Base-by-base conservation (phyloP, 768 basidiomycete genomes). In the Suillus fuscotomentosus region DNA sequence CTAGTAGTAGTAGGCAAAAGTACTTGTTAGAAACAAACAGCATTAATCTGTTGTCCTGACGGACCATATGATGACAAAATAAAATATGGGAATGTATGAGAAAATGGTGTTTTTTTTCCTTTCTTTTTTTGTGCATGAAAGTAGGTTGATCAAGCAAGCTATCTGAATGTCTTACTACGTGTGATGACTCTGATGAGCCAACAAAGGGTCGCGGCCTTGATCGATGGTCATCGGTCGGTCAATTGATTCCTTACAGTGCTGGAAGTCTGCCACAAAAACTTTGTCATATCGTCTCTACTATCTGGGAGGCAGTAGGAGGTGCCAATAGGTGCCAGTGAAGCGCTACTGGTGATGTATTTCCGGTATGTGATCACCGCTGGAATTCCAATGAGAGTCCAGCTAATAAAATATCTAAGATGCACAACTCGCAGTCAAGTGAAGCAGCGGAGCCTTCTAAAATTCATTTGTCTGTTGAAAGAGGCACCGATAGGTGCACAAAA, bases 401-500 rank as follows among this genome's bases (percentile, higher is more conserved):
- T 39, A 22, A 20, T 22, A 22, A 56, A 36, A n/a, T 14, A 48
- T 5, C n/a, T 13, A 22, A 48, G 22, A 48, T 6, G 47, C 38
- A 41, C 13, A 24, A 24, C 9, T 57, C 1, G 39, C 24, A 42
- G 56, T 59, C 10, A 59, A 20, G 24, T 7, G 56, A 27, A 17
- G 24, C 5, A 15, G 9, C 22, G 22, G 39, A 59, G 10, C 56
- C 10, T 27, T 39, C 14, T 15, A 38, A 24, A 8, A 24, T 34
- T 17, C 38, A 57, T 24, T 2, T 4, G 22, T 39, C 39, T 17
- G 38, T 39, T 6, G 10, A 17, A 24, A 22, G 56, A 59, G 41
- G 57, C 41, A 59, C 53, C 57, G 24, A 31, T 41, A 42, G 57
- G 41, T 20, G 27, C 57, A 59, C 24, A 59, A 42, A 59, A 42